phyloP scores from a whole-genome alignment of 2,329 filamentous ascomycete species.

The Trichoderma brevicompactum region DNA sequence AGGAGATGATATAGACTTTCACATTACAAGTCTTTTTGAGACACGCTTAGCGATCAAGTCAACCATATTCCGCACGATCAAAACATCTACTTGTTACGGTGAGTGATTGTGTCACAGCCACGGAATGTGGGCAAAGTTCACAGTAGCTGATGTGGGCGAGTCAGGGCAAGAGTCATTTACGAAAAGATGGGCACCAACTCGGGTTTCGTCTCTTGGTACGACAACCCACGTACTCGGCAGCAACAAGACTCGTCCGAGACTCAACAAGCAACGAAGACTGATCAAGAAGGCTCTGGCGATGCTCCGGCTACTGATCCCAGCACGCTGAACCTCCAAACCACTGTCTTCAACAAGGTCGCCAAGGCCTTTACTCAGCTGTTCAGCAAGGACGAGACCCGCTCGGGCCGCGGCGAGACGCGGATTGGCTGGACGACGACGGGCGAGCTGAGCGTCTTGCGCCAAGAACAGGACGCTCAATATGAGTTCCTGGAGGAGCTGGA shows the following conservation, averaged over 20 bases:
- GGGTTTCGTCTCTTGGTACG: not conserved
- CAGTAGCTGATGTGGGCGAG: not conserved
- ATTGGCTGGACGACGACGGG: conserved; percentile 11
- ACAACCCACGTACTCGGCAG: not conserved
- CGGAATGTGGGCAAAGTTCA: not conserved
- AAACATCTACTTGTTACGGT: not conserved
- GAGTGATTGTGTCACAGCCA: not conserved
- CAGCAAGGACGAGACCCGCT: not conserved
- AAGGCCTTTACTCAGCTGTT: conserved; percentile 19
- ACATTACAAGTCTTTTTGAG: not conserved
- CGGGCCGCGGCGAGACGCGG: not conserved
- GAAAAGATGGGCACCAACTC: not conserved
- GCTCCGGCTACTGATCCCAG: not conserved
- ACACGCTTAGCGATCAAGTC: not conserved
- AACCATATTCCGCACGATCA: not conserved
- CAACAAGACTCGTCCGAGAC: not conserved
- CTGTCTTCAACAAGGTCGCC: conserved; percentile 13
- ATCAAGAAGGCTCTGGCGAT: not conserved
- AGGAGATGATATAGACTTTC: not conserved
- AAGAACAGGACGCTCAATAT: conserved; percentile 14
- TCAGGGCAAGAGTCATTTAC: not conserved
- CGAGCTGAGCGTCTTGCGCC: not conserved
- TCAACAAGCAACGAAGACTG: not conserved
- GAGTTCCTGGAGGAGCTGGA: conserved; percentile 14
- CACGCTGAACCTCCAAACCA: not conserved